Base-by-base conservation (phyloP, 2,329 filamentous ascomycete species). In the Daldinia sp. region DNA sequence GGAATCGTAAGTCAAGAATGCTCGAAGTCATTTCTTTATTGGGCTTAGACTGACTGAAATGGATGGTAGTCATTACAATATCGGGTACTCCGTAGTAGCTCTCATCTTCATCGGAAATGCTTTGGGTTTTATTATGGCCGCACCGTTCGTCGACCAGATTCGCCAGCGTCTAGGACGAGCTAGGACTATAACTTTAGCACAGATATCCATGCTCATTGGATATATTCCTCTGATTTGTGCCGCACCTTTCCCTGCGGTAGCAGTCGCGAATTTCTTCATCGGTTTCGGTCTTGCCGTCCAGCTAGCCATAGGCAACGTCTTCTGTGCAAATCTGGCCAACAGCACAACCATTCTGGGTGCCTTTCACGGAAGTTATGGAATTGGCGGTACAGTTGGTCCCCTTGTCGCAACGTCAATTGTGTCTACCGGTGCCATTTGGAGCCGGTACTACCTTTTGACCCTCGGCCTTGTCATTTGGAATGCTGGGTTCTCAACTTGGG, bases 31-130 rank as follows among this genome's bases (percentile, higher is more conserved):
- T 42, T 26, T 42, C 44, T 3, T 30, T 10, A 46, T 41, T 33
- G 9, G 6, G 42, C 41, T 4, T 46, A 18, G 33, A 33, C 39
- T 63, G n/a, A 54, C 50, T 51, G 10, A 57, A 30, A 35, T 50
- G n/a, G 12, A 26, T 1, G 39, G 39, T 44, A 88, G 86, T 50
- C 79, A 92, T 74, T 97, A 95, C 76, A 72, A 84, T 65, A 93
- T 96, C 63, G 90, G 90, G 46, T 95, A 96, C 77, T 91, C 89
- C 2, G 80, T 93, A 7, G 92, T 96, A 2, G 95, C 93, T 1
- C 82, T 95, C 41, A 92, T 97, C 75, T 97, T 96, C 81, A 87
- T 96, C 33, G 88, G 90, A 50, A 92, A 92, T 73, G 92, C 93
- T 0, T 71, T 90, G 4, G 93, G 93, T 15, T 97, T 93, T 81